Conservation (phyloP, 306 rosid species). For the Rosa lucieae region DNA sequence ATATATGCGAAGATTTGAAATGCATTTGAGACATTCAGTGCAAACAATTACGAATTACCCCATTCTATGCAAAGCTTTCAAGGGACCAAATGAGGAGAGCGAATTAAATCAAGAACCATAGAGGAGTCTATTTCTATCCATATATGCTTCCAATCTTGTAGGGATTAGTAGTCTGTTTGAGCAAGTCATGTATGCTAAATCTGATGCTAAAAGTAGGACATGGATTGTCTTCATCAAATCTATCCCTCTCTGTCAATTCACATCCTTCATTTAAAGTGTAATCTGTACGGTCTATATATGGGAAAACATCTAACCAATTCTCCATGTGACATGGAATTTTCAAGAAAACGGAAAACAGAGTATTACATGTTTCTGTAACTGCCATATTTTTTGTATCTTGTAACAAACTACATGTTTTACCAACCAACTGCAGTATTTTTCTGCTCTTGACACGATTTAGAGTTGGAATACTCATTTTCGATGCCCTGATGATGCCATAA, state of each 20-base stretch:
- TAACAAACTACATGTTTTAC: neutral
- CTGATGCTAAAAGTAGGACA: neutral
- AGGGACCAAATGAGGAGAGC: too few relatives aligned
- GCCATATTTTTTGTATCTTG: neutral
- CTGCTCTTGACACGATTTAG: neutral
- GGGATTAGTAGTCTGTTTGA: neutral
- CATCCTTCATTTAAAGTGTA: too few relatives aligned
- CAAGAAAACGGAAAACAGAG: neutral
- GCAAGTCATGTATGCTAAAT: neutral
- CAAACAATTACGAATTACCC: too few relatives aligned
- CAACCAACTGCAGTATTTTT: neutral
- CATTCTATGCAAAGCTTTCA: too few relatives aligned
- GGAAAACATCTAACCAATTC: neutral
- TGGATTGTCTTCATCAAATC: neutral
- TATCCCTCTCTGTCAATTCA: too few relatives aligned
- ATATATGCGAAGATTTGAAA: too few relatives aligned
- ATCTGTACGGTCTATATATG: neutral
- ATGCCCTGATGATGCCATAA: constrained; percentile 85
- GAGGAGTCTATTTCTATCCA: too few relatives aligned
- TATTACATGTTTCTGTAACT: neutral
- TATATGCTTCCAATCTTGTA: too few relatives aligned
- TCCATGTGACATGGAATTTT: neutral
- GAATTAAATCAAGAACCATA: too few relatives aligned
- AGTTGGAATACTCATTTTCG: constrained; percentile 42
- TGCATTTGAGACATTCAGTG: too few relatives aligned